A percentile compares a stretch with the other conserved stretches of the same genome.
phyloP scores from a whole-genome alignment of 1,284 basidiomycete species.

The Apiotrichum porosum region DNA sequence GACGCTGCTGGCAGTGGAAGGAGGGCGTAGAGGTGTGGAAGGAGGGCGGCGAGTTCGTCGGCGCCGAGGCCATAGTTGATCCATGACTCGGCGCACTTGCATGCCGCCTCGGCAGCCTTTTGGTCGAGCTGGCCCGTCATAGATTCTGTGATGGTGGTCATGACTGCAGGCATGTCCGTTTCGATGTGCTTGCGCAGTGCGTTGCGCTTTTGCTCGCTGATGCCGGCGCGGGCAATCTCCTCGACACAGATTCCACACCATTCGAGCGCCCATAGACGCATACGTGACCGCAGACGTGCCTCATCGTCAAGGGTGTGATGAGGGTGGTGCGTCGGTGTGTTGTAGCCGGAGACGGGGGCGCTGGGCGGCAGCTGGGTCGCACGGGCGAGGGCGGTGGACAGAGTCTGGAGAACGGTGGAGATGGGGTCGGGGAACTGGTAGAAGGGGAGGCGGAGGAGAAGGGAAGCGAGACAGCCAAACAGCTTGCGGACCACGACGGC shows the following conservation, averaged over 20 bases:
- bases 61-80: conserved; percentile 61
- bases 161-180: conserved; percentile 62
- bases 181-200: conserved; percentile 36
- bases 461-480: conserved; percentile 60
- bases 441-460: conserved; percentile 40
- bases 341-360: conserved; percentile 34
- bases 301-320: conserved; percentile 48
- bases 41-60: conserved; percentile 54
- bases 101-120: conserved; percentile 61
- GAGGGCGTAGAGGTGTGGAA: conserved; percentile 55
- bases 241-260: conserved; percentile 79
- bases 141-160: conserved; percentile 59
- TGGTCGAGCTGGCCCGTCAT: conserved; percentile 42
- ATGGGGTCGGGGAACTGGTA: conserved; percentile 38
- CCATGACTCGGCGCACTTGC: conserved; percentile 78
- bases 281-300: conserved; percentile 20
- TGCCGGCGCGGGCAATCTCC: conserved; percentile 67
- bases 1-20: conserved; percentile 58
- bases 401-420: conserved; percentile 34
- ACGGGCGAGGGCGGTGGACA: conserved; percentile 28
- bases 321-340: conserved; percentile 51
- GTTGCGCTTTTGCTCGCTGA: conserved; percentile 62
- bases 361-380: conserved; percentile 34
- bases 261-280: conserved; percentile 55
- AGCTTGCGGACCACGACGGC: conserved; percentile 71